Percentiles rank a stretch among this genome's conserved stretches.
Evolutionary conservation across 108 stramenopile species (phyloP).

Genomic region (Nitzschia inconspicua): DNA sequence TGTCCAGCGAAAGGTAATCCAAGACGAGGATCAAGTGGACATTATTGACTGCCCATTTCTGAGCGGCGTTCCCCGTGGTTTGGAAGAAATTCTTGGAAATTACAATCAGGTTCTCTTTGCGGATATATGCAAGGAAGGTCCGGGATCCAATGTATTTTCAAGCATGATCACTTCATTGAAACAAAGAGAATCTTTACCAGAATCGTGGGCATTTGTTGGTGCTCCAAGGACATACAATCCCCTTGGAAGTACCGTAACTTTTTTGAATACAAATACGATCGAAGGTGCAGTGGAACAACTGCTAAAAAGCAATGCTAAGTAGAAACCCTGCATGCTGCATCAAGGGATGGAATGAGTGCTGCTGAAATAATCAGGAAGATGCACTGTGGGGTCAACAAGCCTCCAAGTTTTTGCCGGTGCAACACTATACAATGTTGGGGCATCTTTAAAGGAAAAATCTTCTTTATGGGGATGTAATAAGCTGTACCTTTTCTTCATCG

Average conservation of each 20-base stretch:
- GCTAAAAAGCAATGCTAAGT: too few relatives aligned
- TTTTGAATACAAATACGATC: too few relatives aligned
- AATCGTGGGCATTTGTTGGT: conserved; percentile 60
- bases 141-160: conserved; percentile 65
- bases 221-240: conserved; percentile 82
- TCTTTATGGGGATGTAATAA: too few relatives aligned
- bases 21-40: conserved; percentile 45
- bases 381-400: too few relatives aligned
- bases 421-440: too few relatives aligned
- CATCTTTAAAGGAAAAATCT: too few relatives aligned
- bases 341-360: too few relatives aligned
- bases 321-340: too few relatives aligned
- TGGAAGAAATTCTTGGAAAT: conserved; percentile 29
- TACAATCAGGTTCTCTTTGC: conserved; percentile 75
- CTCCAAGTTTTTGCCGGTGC: too few relatives aligned
- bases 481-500: not conserved
- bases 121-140: conserved; percentile 85
- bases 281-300: too few relatives aligned
- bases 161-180: conserved; percentile 55
- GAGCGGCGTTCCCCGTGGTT: conserved; percentile 55
- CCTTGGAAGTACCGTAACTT: conserved; percentile 42
- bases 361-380: too few relatives aligned
- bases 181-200: conserved; percentile 26
- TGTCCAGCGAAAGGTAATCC: conserved; percentile 17
- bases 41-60: conserved; percentile 81